phyloP scores from a whole-genome alignment of 805 yeast species.

The Saccharomycopsis fermentans region DNA sequence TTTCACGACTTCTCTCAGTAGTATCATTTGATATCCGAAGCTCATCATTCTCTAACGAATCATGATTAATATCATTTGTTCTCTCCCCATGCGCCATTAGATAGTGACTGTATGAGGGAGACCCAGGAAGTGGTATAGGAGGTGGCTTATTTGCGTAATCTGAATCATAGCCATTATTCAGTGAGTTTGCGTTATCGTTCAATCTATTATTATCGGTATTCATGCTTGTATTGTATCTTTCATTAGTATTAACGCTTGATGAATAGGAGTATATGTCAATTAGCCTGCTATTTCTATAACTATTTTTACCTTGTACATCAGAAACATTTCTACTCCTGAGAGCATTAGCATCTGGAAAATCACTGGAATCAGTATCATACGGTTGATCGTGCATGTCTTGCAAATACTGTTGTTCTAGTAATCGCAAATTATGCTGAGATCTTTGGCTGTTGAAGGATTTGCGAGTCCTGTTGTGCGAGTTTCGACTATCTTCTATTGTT shows the following conservation, averaged over 20 bases:
- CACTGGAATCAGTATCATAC: neutral
- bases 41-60: neutral
- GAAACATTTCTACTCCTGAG: neutral
- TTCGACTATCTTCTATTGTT: neutral
- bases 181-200: neutral
- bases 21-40: neutral
- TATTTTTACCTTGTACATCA: neutral
- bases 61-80: neutral
- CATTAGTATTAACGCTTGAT: neutral
- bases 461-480: neutral
- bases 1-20: neutral
- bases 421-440: neutral
- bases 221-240: neutral
- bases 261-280: neutral
- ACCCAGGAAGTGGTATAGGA: constrained; percentile 26
- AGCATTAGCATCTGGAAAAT: neutral
- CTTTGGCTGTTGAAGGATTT: neutral
- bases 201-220: neutral
- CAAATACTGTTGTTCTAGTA: neutral
- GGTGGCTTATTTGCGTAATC: constrained; percentile 35
- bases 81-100: constrained; percentile 6
- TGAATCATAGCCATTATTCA: neutral
- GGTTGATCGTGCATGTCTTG: neutral
- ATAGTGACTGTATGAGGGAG: constrained; percentile 21
- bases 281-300: neutral